phyloP scores from a whole-genome alignment of 331 rosid genomes.

The Quercus lobata region DNA sequence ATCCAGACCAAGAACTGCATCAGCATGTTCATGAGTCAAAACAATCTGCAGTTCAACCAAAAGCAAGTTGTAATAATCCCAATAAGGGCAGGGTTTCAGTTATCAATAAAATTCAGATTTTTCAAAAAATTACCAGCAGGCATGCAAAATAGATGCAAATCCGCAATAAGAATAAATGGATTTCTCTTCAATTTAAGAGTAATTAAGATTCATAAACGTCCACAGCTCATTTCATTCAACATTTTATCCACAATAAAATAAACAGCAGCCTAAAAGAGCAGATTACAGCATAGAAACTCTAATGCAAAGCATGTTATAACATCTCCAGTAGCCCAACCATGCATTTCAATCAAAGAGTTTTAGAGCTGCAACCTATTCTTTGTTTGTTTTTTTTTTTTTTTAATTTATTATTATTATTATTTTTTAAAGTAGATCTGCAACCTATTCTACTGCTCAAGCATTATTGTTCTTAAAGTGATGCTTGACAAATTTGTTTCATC shows the following conservation, averaged over 20 bases:
- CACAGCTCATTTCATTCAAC: conserved; percentile 5
- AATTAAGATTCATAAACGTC: conserved; percentile 1
- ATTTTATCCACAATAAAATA: not conserved
- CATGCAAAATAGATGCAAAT: conserved; percentile 7
- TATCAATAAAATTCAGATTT: not conserved
- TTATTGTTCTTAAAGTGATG: not conserved
- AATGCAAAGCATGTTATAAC: not conserved
- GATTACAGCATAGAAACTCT: not conserved
- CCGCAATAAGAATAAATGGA: not conserved
- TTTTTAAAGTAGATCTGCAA: too few species aligned
- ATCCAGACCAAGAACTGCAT: conserved; percentile 99
- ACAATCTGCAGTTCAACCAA: conserved; percentile 59
- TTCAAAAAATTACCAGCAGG: not conserved
- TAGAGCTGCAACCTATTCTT: not conserved
- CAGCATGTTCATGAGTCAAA: conserved; percentile 98
- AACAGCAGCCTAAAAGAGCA: not conserved
- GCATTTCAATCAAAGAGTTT: not conserved
- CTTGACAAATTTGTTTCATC: conserved; percentile 12
- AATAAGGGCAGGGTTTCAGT: conserved; percentile 4
- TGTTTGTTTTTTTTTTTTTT: too few species aligned
- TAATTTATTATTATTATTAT: too few species aligned
- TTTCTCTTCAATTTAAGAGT: conserved; percentile 3
- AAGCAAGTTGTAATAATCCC: conserved; percentile 2
- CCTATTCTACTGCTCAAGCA: not conserved
- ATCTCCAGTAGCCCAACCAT: not conserved